Base-by-base conservation (phyloP, 768 basidiomycete species). In the Lyophyllum shimeji region DNA sequence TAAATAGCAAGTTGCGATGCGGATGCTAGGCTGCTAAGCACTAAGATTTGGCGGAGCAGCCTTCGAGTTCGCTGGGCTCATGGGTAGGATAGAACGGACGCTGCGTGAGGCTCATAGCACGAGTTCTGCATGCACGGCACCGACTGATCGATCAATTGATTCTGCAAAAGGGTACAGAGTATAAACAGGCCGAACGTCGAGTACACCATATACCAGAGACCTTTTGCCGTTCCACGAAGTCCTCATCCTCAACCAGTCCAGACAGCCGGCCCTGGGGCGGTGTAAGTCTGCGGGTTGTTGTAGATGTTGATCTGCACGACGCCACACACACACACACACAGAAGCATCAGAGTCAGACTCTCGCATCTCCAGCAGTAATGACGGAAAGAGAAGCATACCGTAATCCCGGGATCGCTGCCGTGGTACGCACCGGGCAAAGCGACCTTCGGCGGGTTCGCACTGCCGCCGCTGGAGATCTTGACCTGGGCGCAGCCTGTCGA, bases 281-380 rank as follows among this genome's bases (percentile, higher is more conserved):
- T 80, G 69, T 82, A 82, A 63, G 70, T 80, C 61, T 81, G 76
- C 33, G 80, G 74, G 66, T 82, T 81, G 72, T 81, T 81, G 71
- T 81, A 81, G 60, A 81, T 81, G 71, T 82, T 80, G 63, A 79
- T 66, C 73, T 76, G 40, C 1, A 25, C 2, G 6, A 25, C 2
- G 20, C 37, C 17, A 9, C 7, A 20, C 21, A 42, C 11, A 2
- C 7, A 43, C 40, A 24, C 53, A 27, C 40, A 49, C 18, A n/a
- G 33, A 9, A 15, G 12, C 31, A 42, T 12, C 31, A 33, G 12
- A 33, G 31, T 31, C n/a, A n/a, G n/a, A n/a, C n/a, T n/a, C n/a
- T n/a, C n/a, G n/a, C n/a, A n/a, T n/a, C n/a, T n/a, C n/a, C n/a
- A n/a, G n/a, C n/a, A 29, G 21, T 6, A 7, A 45, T 29, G 29